Percentiles rank a stretch among this genome's conserved stretches.
These are phyloP conservation scores for Microcera coccophila DNA, from an alignment of 2,329 filamentous ascomycete genomes.

Conservation along the genomic window DNA sequence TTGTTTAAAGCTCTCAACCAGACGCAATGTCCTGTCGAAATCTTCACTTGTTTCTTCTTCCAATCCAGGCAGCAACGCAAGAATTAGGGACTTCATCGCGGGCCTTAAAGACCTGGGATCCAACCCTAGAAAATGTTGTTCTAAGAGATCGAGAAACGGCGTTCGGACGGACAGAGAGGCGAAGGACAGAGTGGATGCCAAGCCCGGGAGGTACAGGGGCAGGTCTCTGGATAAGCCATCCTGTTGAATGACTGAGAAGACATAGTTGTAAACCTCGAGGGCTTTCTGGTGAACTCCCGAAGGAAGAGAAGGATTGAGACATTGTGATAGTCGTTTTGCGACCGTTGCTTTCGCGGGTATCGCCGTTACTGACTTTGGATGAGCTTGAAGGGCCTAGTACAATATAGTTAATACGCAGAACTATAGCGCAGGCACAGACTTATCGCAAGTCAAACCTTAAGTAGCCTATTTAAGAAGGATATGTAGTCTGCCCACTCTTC, in stretches of 20 bases:
- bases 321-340: conserved; percentile 90
- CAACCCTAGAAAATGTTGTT: conserved; percentile 72
- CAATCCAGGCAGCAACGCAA: conserved; percentile 84
- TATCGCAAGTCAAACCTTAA: conserved; percentile 60
- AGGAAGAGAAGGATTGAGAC: conserved; percentile 85
- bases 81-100: conserved; percentile 82
- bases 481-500: conserved; percentile 99
- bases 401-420: conserved; percentile 4
- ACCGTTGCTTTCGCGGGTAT: conserved; percentile 81
- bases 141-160: conserved; percentile 77
- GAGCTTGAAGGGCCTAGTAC: conserved; percentile 78
- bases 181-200: conserved; percentile 86
- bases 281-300: conserved; percentile 98
- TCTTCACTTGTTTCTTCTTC: conserved; percentile 98
- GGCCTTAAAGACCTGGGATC: conserved; percentile 71
- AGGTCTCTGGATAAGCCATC: conserved; percentile 79
- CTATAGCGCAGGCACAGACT: not conserved
- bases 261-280: conserved; percentile 85
- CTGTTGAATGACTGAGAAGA: conserved; percentile 81
- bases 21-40: conserved; percentile 79
- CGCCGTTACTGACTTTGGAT: conserved; percentile 64
- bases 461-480: conserved; percentile 83
- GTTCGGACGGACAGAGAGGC: conserved; percentile 88
- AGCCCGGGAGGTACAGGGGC: conserved; percentile 81
- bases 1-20: conserved; percentile 73